Percentiles rank a stretch among this genome's conserved stretches.
These are phyloP conservation scores for Sporothrix protearum DNA, from an alignment of 2,329 filamentous ascomycete species.

Conservation along the genomic window DNA sequence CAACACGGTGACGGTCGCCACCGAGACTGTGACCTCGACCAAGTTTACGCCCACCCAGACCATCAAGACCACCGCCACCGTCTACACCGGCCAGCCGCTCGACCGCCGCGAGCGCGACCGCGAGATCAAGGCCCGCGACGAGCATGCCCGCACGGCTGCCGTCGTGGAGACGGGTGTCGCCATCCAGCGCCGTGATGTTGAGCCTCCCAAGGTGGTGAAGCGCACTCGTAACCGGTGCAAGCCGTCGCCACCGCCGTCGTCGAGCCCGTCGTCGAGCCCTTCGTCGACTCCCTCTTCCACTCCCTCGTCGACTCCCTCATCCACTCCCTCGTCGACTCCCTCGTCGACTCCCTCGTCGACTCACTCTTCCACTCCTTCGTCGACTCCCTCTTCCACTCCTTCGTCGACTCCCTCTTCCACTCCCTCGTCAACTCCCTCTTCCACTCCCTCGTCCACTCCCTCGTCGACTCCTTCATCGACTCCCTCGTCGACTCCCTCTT, in stretches of 20 bases:
- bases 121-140: neutral
- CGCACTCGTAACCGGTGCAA: neutral
- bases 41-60: neutral
- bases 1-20: neutral
- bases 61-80: neutral
- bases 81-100: neutral
- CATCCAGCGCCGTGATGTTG: neutral
- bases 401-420: neutral
- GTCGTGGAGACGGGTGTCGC: neutral
- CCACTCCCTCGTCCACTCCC: neutral
- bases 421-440: neutral
- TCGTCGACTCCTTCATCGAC: neutral
- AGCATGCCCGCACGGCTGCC: conserved; percentile 2
- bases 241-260: neutral
- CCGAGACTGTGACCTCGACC: neutral
- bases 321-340: neutral
- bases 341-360: neutral
- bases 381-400: neutral
- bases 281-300: neutral
- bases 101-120: neutral
- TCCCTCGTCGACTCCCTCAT: neutral
- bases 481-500: neutral
- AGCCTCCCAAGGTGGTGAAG: neutral
- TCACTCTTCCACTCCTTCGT: neutral
- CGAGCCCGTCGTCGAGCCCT: neutral